Evolutionary conservation across 2,329 filamentous ascomycete species (phyloP), one percentile per base, ranked within the genome.

Genomic region (Ophiognomonia clavigignenti-juglandacearum): DNA sequence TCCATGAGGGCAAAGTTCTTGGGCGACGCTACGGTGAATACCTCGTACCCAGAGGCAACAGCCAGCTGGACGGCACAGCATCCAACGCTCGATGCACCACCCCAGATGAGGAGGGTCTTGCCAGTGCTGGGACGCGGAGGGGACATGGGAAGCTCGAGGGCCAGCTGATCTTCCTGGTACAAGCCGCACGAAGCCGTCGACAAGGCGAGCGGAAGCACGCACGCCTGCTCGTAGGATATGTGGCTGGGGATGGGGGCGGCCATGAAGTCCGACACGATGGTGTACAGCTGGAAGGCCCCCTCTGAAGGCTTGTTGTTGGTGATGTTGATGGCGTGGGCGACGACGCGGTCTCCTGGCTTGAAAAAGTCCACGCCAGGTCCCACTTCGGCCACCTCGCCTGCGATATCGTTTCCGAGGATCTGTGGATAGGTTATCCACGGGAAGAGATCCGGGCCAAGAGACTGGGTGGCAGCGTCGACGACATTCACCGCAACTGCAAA

Each of bases 41-140:
- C 54, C 2, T 31, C n/a, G 42, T 54, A 48, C 6, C 54, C 52
- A 4, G 52, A 45, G 4, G 54, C 54, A 5, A 46, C 41, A 19
- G 56, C 56, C 18, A 56, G 40, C 46, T 57, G 54, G 20, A 53
- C 53, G 2, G 50, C 48, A 38, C 53, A 47, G 18, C 46, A 50
- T 19, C 56, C 56, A 2, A 74, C 70, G 35, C 61, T 65, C 4
- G 66, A 65, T 3, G 71, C 67, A 4, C 72, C 75, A 29, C 73
- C 73, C 69, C 71, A 76, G 16, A 77, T 57, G 10, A 77, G 56
- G 0, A 74, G 19, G 3, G 40, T 53, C 39, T 40, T 48, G 37
- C 38, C 43, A 26, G 31, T 47, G 32, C 24, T 29, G 19, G 45
- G 5, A 60, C 58, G 3, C 58, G 61, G 8, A 20, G 22, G 13